Evolutionary conservation across 176 grass and related monocot genomes (phyloP), one percentile per base, ranked within the genome.

Genomic region (Bolboschoenus planiculmis): DNA sequence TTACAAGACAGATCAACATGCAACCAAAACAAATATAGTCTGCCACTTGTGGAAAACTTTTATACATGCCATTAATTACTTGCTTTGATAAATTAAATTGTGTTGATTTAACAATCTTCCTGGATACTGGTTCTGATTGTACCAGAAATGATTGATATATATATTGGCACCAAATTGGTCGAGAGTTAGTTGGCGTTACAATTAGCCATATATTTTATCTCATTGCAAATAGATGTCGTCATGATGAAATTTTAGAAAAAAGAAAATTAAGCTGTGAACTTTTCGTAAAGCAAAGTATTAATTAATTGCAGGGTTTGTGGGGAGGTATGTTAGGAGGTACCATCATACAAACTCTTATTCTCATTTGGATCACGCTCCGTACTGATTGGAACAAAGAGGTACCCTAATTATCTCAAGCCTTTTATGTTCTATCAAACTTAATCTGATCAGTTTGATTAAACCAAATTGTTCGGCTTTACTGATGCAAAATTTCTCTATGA

Each of bases 361-460:
- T 97, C 44, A 47, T 97, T 37, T 92, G 92, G 92, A 88, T 94
- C 79, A 97, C 92, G 50, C 77, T 89, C 78, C 82, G 88, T 84
- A 97, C 90, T 50, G 92, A 94, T 43, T 94, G 94, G 94, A 85
- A 92, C 73, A 92, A 89, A 86, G 94, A 97, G 92, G 94, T 97
- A 83, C 2, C 70, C 21, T 29, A 48, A 83, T 21, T 47, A 23
- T 37, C 9, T 39, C 27, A 65, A 34, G 20, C 20, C 56, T 11
- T n/a, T 80, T 24, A 36, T 8, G 6, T 43, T 42, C 56, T 48
- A 35, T 20, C 35, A 79, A 27, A 21, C 13, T 37, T 24, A 23
- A 23, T 24, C 3, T 18, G 0, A 42, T 27, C n/a, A 24, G 29
- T 50, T 9, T 16, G 44, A 14, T 75, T 30, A 51, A 29, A 10